Evolutionary conservation across 306 rosid genomes (phyloP).

Genomic region (Castanea crenata): DNA sequence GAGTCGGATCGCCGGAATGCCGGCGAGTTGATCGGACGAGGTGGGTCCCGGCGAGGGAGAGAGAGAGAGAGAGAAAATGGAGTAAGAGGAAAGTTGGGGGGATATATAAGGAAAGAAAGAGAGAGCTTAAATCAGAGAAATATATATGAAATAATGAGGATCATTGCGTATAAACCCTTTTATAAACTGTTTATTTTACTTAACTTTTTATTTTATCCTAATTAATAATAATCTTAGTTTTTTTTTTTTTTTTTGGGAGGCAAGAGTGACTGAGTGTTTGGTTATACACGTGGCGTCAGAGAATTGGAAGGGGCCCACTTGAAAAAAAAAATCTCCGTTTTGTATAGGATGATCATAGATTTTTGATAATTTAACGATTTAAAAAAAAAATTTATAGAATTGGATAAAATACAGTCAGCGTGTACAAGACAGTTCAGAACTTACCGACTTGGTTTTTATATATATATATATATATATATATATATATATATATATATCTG

Average conservation of each 20-base stretch:
- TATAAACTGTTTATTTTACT: background rate
- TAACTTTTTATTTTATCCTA: background rate
- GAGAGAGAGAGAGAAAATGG: constrained; percentile 22
- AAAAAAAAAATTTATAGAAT: too few species aligned
- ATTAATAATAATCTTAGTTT: background rate
- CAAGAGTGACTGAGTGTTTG: too few species aligned
- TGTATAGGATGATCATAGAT: too few species aligned
- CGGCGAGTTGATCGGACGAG: constrained; percentile 42
- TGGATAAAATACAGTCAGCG: too few species aligned
- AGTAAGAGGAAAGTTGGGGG: constrained; percentile 10
- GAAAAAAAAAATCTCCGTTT: too few species aligned
- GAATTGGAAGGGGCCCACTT: too few species aligned
- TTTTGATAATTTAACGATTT: too few species aligned
- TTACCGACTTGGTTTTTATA: too few species aligned
- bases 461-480: too few species aligned
- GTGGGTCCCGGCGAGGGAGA: constrained; percentile 51
- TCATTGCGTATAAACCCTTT: background rate
- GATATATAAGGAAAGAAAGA: constrained; percentile 36
- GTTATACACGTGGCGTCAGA: too few species aligned
- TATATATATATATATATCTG: too few species aligned
- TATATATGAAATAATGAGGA: background rate
- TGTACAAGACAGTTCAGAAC: too few species aligned
- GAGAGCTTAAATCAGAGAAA: constrained; percentile 4
- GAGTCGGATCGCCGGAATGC: constrained; percentile 48
- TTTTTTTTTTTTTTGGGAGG: background rate